Base-by-base conservation (phyloP, 306 rosid species). In the Lotus japonicus region DNA sequence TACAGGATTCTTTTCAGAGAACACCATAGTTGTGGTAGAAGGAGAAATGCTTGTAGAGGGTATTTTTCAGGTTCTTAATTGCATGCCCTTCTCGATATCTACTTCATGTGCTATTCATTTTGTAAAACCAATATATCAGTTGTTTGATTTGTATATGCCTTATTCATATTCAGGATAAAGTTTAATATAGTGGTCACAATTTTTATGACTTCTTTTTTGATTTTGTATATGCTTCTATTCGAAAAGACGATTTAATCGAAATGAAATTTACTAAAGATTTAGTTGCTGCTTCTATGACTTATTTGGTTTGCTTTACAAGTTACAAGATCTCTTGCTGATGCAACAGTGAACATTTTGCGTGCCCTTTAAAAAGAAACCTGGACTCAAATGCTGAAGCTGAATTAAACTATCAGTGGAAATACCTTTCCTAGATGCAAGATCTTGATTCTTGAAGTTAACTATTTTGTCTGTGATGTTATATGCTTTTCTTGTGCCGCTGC, bases 11-110 rank as follows among this genome's bases (percentile, higher is more conserved):
- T 88, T 94, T 74, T 65, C 86, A 41, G 98, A 94, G 95, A 94
- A 94, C 84, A 90, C 96, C 58, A 81, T 94, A 63, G 91, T 88
- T 72, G 97, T 94, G 28, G 98, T 90, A 7, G 98, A 94, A 78
- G 98, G 97, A 31, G 96, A 88, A 82, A 94, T 94, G 97, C 92
- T 82, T 10, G 70, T 84, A 54, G 89, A 82, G 78, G 95, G 97
- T 33, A 75, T 85, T 65, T 90, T 94, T 72, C 85, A 86, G 98
- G 97, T 94, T 72, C 45, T 86, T 71, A 63, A 54, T 58, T 35
- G 56, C 49, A 23, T 28, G 15, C 70, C 50, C 66, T 67, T 77
- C 50, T 62, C 28, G 16, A 54, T 41, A 55, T 72, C 19, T 39
- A 10, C 72, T 58, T 17, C 52, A 23, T 5, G 14, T 43, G 39